Evolutionary conservation across 2,329 filamentous ascomycete species (phyloP).

Genomic region (Fusarium equiseti): DNA sequence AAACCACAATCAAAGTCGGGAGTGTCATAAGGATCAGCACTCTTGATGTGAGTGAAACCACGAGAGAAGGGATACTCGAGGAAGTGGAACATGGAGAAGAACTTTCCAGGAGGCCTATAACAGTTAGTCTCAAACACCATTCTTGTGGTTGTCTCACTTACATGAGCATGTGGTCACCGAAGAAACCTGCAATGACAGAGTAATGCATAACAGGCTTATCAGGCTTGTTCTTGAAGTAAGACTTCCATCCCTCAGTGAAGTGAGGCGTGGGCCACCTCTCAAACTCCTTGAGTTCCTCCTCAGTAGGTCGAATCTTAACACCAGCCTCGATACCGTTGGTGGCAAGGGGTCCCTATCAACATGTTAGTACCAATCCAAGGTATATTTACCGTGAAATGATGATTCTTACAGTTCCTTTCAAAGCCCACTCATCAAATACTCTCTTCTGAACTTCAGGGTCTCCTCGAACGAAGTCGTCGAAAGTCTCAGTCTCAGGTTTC

Average conservation of each 20-base stretch:
- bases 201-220: conserved; percentile 92
- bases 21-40: conserved; percentile 77
- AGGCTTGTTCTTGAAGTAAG: conserved; percentile 85
- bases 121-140: conserved; percentile 19
- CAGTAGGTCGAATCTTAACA: conserved; percentile 80
- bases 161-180: conserved; percentile 71
- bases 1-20: conserved; percentile 86
- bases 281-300: conserved; percentile 75
- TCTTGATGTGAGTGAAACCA: conserved; percentile 77
- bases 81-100: conserved; percentile 89
- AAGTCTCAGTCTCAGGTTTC: conserved; percentile 80
- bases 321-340: conserved; percentile 86
- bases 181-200: conserved; percentile 77
- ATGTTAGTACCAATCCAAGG: no score
- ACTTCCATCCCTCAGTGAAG: conserved; percentile 81
- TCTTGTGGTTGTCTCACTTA: conserved; percentile 40
- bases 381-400: no score
- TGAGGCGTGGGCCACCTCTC: conserved; percentile 80
- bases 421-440: fast-evolving
- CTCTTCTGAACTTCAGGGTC: conserved; percentile 76
- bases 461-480: conserved; percentile 83
- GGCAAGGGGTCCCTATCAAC: conserved; percentile 69
- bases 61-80: conserved; percentile 82
- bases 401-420: neutral
- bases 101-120: conserved; percentile 78